Conservation (phyloP, 2,329 filamentous ascomycete genomes). For the Aspergillus carbonarius region DNA sequence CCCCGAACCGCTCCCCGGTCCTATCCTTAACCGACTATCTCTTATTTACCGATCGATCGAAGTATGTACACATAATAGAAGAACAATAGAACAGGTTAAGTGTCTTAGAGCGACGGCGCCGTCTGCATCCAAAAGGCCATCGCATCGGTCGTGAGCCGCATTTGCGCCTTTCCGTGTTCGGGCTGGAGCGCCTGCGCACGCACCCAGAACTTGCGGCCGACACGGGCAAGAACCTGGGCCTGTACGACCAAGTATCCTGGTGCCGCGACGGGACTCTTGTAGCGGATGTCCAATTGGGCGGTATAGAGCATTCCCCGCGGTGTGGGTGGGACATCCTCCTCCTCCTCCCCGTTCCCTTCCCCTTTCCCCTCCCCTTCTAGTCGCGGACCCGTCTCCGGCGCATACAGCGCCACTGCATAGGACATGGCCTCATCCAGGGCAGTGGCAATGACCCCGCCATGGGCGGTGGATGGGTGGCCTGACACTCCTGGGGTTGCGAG, state of each 20-base stretch:
- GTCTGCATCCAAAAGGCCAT: constrained; percentile 43
- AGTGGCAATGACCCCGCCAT: constrained; percentile 16
- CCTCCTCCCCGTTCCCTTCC: too few relatives aligned
- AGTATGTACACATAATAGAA: constrained; percentile 13
- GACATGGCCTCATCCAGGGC: constrained; percentile 47
- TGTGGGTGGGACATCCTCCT: constrained; percentile 8
- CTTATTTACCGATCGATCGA: constrained; percentile 2
- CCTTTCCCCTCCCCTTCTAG: too few relatives aligned
- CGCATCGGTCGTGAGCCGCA: constrained; percentile 39
- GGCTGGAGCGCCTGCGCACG: constrained; percentile 41
- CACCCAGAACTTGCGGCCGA: constrained; percentile 44
- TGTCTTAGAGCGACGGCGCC: constrained; percentile 11
- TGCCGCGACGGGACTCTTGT: constrained; percentile 36
- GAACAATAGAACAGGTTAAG: background rate
- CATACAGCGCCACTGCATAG: constrained; percentile 29
- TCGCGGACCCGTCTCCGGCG: constrained; percentile 10
- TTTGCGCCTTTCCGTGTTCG: constrained; percentile 28
- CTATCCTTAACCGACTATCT: background rate
- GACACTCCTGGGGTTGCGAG: constrained; percentile 12
- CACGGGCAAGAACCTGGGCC: constrained; percentile 36
- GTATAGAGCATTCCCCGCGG: constrained; percentile 39
- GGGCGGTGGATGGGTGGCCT: constrained; percentile 13
- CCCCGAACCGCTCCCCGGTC: background rate
- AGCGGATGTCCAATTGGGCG: constrained; percentile 42
- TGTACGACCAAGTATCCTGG: constrained; percentile 40